Conservation (phyloP, 2,329 filamentous ascomycete genomes). For the Chalaropsis ovoidea region DNA sequence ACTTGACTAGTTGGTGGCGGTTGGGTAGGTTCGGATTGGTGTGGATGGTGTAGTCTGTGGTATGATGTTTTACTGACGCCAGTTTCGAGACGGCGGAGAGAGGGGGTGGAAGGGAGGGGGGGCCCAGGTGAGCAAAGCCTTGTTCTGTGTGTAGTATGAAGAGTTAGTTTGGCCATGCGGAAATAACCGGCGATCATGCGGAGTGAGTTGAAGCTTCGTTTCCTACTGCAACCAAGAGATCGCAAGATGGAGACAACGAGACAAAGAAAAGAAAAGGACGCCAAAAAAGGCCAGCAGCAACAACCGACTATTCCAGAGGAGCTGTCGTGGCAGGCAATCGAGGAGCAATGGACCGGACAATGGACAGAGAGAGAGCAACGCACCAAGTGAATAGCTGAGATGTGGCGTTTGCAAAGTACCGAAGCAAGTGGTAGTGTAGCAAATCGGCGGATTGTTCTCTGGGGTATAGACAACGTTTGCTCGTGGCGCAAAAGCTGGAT, state of each 20-base stretch:
- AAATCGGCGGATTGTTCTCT: conserved; percentile 1
- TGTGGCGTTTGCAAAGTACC: conserved; percentile 18
- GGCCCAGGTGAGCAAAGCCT: not conserved
- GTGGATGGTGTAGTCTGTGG: not conserved
- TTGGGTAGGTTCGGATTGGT: not conserved
- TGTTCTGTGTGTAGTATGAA: not conserved
- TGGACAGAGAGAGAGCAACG: conserved; percentile 6
- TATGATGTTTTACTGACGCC: not conserved
- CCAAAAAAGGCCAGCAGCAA: not conserved
- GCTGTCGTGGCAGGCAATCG: not conserved
- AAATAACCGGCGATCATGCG: not conserved
- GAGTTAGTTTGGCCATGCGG: not conserved
- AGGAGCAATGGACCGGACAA: not conserved
- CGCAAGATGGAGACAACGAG: not conserved
- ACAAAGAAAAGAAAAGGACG: not conserved
- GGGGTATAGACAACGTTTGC: not conserved
- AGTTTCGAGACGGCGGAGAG: not conserved
- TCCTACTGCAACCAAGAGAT: not conserved
- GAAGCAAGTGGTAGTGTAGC: conserved; percentile 6
- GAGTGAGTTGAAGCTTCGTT: not conserved
- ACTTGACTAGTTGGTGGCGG: not conserved
- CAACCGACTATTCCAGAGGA: not conserved
- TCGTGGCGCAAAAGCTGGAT: conserved; percentile 18
- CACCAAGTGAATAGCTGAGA: conserved; percentile 10
- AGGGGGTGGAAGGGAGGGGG: not conserved